These are phyloP conservation scores for Tulasnella sp. DNA, from an alignment of 768 basidiomycete genomes.

Conservation along the genomic window DNA sequence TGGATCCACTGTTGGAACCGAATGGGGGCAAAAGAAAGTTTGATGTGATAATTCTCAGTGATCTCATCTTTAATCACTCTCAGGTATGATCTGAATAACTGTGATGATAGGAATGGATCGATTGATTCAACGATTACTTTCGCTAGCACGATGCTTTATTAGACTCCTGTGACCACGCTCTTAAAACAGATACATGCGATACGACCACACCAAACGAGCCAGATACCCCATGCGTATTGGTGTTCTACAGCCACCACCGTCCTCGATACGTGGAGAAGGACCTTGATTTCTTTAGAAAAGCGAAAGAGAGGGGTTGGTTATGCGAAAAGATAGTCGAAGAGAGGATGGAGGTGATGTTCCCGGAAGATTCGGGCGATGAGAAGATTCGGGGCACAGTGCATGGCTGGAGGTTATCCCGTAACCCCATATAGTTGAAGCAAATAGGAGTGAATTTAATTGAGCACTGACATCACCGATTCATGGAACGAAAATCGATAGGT, in stretches of 20 bases:
- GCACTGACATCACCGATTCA: not conserved
- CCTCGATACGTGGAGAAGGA: constrained; percentile 75
- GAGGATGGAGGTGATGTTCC: constrained; percentile 74
- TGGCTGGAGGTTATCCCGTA: constrained; percentile 50
- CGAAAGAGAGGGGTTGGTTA: constrained; percentile 49
- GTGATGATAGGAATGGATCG: too few species aligned
- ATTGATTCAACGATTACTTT: not conserved
- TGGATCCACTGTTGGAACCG: constrained; percentile 32
- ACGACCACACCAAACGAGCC: constrained; percentile 14
- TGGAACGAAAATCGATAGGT: too few species aligned
- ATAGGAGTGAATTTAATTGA: constrained; percentile 1
- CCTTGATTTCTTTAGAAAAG: constrained; percentile 65
- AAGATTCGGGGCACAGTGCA: constrained; percentile 69
- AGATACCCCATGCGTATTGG: constrained; percentile 40
- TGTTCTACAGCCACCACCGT: constrained; percentile 82
- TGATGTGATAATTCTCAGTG: constrained; percentile 77
- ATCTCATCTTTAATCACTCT: constrained; percentile 90
- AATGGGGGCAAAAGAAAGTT: constrained; percentile 30
- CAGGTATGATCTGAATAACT: constrained; percentile 40
- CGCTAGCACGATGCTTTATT: constrained; percentile 69
- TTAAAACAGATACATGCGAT: constrained; percentile 18
- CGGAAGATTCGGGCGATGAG: constrained; percentile 70
- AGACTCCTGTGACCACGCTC: constrained; percentile 43
- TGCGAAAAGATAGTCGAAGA: constrained; percentile 56
- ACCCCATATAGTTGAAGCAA: not conserved